Evolutionary conservation across 345 rosid genomes (phyloP).

Genomic region (Raphanus sativus): DNA sequence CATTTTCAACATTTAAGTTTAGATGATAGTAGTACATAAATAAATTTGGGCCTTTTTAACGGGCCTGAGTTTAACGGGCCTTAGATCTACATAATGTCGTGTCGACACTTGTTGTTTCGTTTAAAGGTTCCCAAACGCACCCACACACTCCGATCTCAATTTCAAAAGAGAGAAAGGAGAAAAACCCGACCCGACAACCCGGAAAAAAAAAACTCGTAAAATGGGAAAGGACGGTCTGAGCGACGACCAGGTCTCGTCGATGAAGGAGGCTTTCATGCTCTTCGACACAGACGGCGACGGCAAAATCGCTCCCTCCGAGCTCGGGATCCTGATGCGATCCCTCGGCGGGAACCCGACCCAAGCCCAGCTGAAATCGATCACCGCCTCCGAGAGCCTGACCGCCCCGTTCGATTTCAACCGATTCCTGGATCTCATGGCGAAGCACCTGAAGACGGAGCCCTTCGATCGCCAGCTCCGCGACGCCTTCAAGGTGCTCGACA

Average conservation of each 20-base stretch:
- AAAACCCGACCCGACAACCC: constrained; percentile 23
- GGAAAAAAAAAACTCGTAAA: constrained; percentile 23
- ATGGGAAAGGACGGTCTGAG: constrained; percentile 79
- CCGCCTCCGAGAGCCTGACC: constrained; percentile 66
- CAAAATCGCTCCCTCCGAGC: constrained; percentile 88
- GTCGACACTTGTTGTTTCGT: not conserved
- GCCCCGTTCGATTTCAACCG: constrained; percentile 85
- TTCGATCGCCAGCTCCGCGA: constrained; percentile 97
- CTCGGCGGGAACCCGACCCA: constrained; percentile 99
- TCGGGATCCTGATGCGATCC: constrained; percentile 95
- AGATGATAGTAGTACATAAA: not conserved
- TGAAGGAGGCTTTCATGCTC: constrained; percentile 95
- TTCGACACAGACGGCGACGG: constrained; percentile 96
- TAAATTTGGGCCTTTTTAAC: not conserved
- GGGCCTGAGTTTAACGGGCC: constrained; percentile 1
- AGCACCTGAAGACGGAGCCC: constrained; percentile 87
- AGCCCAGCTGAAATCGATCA: constrained; percentile 77
- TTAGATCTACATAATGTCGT: not conserved
- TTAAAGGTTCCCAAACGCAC: constrained; percentile 11
- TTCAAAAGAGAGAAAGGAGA: not conserved
- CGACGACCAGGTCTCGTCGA: constrained; percentile 91
- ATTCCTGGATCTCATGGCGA: constrained; percentile 89
- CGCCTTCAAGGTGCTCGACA: constrained; percentile 93
- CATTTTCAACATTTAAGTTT: not conserved
- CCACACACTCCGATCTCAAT: not conserved